phyloP scores from a whole-genome alignment of 2,329 filamentous ascomycete species.

The Fusarium coffeatum region DNA sequence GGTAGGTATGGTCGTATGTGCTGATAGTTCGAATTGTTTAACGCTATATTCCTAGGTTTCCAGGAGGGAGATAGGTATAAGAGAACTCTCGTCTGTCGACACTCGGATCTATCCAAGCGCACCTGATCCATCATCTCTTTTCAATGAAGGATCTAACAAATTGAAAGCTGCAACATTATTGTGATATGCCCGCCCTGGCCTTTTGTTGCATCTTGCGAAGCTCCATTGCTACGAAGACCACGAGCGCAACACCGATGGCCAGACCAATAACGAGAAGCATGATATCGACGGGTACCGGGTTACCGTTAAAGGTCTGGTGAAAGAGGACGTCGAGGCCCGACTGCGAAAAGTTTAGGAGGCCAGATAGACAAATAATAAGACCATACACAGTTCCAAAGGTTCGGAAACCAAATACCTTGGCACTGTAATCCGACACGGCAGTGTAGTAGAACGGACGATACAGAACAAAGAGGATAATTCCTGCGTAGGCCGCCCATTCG shows the following conservation, averaged over 20 bases:
- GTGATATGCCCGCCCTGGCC: constrained; percentile 40
- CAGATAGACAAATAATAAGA: constrained; percentile 86
- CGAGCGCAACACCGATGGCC: constrained; percentile 72
- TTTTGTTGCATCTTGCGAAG: constrained; percentile 50
- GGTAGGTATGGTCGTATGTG: constrained; percentile 5
- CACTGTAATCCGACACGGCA: constrained; percentile 86
- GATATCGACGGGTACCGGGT: constrained; percentile 83
- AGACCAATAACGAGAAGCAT: constrained; percentile 72
- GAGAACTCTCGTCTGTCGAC: neutral
- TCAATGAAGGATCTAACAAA: neutral
- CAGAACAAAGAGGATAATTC: constrained; percentile 82
- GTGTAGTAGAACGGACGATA: constrained; percentile 94
- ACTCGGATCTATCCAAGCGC: neutral
- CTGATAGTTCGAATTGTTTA: neutral
- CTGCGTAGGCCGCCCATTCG: constrained; percentile 77
- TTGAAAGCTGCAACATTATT: constrained; percentile 8
- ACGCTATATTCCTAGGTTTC: neutral
- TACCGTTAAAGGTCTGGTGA: constrained; percentile 74
- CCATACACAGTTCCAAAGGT: constrained; percentile 97
- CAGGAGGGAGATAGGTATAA: neutral
- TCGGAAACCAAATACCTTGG: constrained; percentile 91
- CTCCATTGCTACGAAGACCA: constrained; percentile 70
- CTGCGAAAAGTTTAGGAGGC: constrained; percentile 86
- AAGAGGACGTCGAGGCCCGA: constrained; percentile 82
- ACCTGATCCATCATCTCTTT: too few relatives aligned